Base-by-base conservation (phyloP, 768 basidiomycete species). In the Pulveroboletus frians region DNA sequence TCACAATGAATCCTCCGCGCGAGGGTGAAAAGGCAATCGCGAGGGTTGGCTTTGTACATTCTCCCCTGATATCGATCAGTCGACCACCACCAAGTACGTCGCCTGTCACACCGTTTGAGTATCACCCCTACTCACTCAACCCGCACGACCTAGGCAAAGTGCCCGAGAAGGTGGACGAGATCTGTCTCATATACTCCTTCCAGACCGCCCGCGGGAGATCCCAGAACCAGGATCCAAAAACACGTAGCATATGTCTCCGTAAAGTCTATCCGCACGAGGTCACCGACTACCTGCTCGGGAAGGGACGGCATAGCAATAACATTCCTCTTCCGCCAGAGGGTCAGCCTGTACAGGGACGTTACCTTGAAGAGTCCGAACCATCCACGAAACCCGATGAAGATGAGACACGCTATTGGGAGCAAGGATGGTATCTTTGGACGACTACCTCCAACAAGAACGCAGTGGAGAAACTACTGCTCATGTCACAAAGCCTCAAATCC, bases 371-470 rank as follows among this genome's bases (percentile, higher is more conserved):
- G 23, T 14, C 48, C 23, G 61, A 62, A 14, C 2, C 41, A 18
- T 36, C 51, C 27, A 26, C 65, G 5, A 55, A 40, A 50, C 38
- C 59, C 20, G 66, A 49, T 50, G 67, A 52, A 34, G 70, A 76
- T 18, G 71, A 69, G 36, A 80, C 51, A 14, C 62, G 76, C 53
- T 75, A 77, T 57, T 90, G 87, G 87, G 75, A 85, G 48, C 79
- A 82, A 57, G 86, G 87, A 5, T 84, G 78, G 76, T 90, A 90
- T 59, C 57, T 90, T 36, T 88, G 85, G 85, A 75, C 78, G 43
- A 77, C 78, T 14, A 72, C 71, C 46, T 80, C 73, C 42, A 71
- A 74, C 41, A 72, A 71, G 62, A 78, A 76, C 10, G 72, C 76
- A 8, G 71, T 75, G 54, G 77, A 83, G 60, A 81, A 79, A 58